Base-by-base conservation (phyloP, 1,284 basidiomycete species). In the Irpex sp. region DNA sequence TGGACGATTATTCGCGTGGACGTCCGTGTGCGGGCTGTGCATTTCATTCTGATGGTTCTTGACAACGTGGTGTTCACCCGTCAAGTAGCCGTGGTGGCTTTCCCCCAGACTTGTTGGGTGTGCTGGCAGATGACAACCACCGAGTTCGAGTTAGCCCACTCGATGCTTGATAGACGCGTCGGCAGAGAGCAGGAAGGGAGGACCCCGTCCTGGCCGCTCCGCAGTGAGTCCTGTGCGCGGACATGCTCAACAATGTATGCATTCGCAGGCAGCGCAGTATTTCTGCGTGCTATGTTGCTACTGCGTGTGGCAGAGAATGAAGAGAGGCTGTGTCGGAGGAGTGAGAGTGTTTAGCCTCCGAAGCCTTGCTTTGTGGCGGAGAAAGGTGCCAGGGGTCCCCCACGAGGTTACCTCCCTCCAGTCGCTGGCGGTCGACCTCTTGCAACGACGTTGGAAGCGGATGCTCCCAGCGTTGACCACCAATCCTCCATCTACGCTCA, bases 361-460 rank as follows among this genome's bases (percentile, higher is more conserved):
- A 43, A 11, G 15, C 26, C 8, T 43, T 43, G 15, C 39, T 43
- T 15, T 15, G n/a, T 31, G 56, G 8, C 56, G 46, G 15, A 11
- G 36, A 36, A 43, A 46, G 35, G 50, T 58, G 19, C 59, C 50
- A 57, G 63, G 63, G 61, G 63, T 65, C 60, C 17, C 4, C 21
- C 26, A 37, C 39, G 19, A 59, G 57, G 56, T 47, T 57, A 39
- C 21, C 57, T 59, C 57, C 63, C 61, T 58, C 47, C 15, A 19
- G 57, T 57, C 63, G 39, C 39, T 43, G 39, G 39, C 39, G 15
- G 39, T 43, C 39, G 39, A 65, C 49, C 43, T 61, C 56, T 31
- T 54, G 39, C 53, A 59, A 47, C 60, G 63, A 58, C 63, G 63
- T 61, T 64, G 63, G 47, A 57, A 49, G 63, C 62, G 49, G 50